These are phyloP conservation scores for Puccinia novopanici DNA, from an alignment of 1,284 basidiomycete species.

Conservation along the genomic window DNA sequence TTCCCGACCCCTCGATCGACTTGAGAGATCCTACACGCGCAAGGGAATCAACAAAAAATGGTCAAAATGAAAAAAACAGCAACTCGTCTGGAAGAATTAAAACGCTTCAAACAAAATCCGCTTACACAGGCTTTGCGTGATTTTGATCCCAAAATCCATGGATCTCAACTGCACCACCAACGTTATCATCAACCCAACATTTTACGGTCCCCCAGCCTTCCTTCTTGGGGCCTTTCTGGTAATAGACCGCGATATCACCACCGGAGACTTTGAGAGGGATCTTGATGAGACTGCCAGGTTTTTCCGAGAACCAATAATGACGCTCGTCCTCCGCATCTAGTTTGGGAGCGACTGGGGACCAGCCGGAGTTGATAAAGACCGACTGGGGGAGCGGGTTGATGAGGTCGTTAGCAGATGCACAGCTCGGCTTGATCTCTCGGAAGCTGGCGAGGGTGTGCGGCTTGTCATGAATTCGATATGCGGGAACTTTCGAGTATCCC, in stretches of 20 bases:
- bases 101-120: neutral
- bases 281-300: slow-evolving; percentile 73
- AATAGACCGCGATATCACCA: slow-evolving; percentile 79
- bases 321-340: slow-evolving; percentile 62
- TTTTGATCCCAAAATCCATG: slow-evolving; percentile 61
- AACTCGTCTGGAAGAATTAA: no score
- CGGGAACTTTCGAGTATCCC: slow-evolving; percentile 65
- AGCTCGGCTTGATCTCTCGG: slow-evolving; percentile 82
- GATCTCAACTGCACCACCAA: slow-evolving; percentile 64
- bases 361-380: slow-evolving; percentile 85
- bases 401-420: slow-evolving; percentile 87
- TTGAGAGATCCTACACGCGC: slow-evolving; percentile 38
- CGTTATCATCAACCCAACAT: slow-evolving; percentile 66
- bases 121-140: slow-evolving; percentile 61
- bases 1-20: slow-evolving; percentile 76
- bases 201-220: slow-evolving; percentile 68
- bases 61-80: neutral
- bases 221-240: slow-evolving; percentile 67
- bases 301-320: slow-evolving; percentile 84
- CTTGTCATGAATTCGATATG: slow-evolving; percentile 71
- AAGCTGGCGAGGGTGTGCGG: slow-evolving; percentile 68
- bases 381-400: slow-evolving; percentile 88
- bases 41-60: neutral
- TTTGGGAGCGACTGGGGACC: slow-evolving; percentile 74
- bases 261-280: slow-evolving; percentile 73